These are phyloP conservation scores for Peterozyma xylosa DNA, from an alignment of 805 yeast species.

Conservation along the genomic window DNA sequence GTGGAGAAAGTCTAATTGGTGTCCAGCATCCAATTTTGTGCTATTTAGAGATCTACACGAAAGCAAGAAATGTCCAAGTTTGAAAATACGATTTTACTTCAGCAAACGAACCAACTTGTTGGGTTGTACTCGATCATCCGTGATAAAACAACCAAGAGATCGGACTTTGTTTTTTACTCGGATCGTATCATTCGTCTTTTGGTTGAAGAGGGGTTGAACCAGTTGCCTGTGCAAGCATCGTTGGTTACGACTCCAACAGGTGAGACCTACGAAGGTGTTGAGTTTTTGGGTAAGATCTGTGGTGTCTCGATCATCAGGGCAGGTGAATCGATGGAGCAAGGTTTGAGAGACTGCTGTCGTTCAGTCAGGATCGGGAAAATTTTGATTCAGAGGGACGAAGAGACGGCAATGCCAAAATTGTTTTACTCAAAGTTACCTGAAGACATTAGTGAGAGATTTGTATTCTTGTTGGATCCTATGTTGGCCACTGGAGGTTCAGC, in stretches of 20 bases:
- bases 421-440: conserved; percentile 93
- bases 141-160: conserved; percentile 69
- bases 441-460: conserved; percentile 83
- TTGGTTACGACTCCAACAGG: conserved; percentile 73
- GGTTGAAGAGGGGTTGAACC: conserved; percentile 94
- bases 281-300: conserved; percentile 86
- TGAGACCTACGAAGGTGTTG: conserved; percentile 63
- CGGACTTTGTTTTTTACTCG: conserved; percentile 91
- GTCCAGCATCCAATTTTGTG: too few species aligned
- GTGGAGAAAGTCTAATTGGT: too few species aligned
- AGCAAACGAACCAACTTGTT: conserved; percentile 83
- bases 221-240: conserved; percentile 74
- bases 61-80: conserved; percentile 1
- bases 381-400: conserved; percentile 95
- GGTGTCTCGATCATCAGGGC: conserved; percentile 98
- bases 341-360: conserved; percentile 93
- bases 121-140: conserved; percentile 91
- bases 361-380: conserved; percentile 96
- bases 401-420: conserved; percentile 86
- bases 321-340: conserved; percentile 99
- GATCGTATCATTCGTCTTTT: conserved; percentile 89
- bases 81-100: conserved; percentile 59
- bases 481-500: conserved; percentile 99
- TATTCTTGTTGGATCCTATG: conserved; percentile 92
- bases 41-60: not conserved